Evolutionary conservation across 768 basidiomycete genomes (phyloP), one percentile per base, ranked within the genome.

Genomic region (Suillus spraguei): DNA sequence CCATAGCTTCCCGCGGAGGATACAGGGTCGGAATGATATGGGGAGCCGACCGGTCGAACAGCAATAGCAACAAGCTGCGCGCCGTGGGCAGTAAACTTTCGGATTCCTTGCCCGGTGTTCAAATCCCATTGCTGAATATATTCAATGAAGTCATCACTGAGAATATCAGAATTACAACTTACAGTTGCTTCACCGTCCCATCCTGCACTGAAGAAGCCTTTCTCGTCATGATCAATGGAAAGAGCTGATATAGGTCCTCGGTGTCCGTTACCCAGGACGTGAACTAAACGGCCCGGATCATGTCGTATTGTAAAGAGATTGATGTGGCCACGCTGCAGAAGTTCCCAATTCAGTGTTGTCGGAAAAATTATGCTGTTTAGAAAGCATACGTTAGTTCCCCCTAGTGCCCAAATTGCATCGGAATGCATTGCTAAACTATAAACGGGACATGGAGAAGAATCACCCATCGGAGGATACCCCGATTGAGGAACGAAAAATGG

Each of bases 101-200:
- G 86, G 14, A 88, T 84, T 46, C 79, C 80, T 65, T 92, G 84
- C 8, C 97, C 97, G 0, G 91, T 96, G 71, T 99, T 93, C 42
- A 99, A 84, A 77, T 99, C 97, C 97, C 97, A 99, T 87, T 98
- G 93, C 97, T 99, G 69, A 58, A 42, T 6, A 62, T 7, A 36
- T 60, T 52, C 13, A 38, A 63, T 38, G 62, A 42, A 64, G 68
- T 60, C 64, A 60, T 44, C 50, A 63, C 53, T 53, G 13, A 22
- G 53, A 3, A 5, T 38, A 63, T 32, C 10, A 24, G 5, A 53
- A 61, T 16, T 39, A 44, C 50, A 61, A 82, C 92, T 74, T 74
- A 95, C 95, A 52, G 87, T 81, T 16, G 93, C 90, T 67, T 91
- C 87, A 13, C 94, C 92, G 72, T 99, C 97, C 96, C 97, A 98